Evolutionary conservation across 768 basidiomycete species (phyloP).

Genomic region (Candolleomyces eurysporus): DNA sequence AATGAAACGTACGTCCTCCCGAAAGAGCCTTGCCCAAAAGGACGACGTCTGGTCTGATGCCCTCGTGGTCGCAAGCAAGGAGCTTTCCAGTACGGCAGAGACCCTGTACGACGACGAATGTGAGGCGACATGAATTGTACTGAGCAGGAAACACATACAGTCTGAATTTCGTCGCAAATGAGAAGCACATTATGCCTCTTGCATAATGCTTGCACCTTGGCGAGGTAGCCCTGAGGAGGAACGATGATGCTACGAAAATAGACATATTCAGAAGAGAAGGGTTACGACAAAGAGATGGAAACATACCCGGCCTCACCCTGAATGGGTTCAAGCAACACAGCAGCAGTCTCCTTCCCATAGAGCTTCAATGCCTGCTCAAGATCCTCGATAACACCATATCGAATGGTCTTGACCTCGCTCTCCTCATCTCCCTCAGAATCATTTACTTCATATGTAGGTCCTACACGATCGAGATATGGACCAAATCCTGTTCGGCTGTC

Average conservation of each 20-base stretch:
- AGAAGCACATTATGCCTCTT: conserved; percentile 91
- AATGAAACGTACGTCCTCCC: conserved; percentile 70
- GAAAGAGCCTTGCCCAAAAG: conserved; percentile 96
- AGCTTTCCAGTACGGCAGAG: conserved; percentile 92
- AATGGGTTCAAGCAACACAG: conserved; percentile 95
- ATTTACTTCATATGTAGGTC: conserved; percentile 58
- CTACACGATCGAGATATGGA: conserved; percentile 84
- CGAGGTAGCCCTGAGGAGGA: conserved; percentile 84
- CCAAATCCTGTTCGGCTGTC: conserved; percentile 87
- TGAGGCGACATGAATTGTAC: background rate
- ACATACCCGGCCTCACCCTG: conserved; percentile 97
- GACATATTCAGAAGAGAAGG: conserved; percentile 4
- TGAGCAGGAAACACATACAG: conserved; percentile 42
- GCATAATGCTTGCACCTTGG: conserved; percentile 76
- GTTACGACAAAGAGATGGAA: background rate
- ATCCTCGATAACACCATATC: conserved; percentile 82
- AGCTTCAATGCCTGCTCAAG: conserved; percentile 77
- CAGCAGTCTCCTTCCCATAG: conserved; percentile 82
- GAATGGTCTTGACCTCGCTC: conserved; percentile 56
- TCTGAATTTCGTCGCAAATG: conserved; percentile 98
- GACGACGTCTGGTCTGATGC: conserved; percentile 86
- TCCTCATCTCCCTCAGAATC: conserved; percentile 35
- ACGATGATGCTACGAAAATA: conserved; percentile 72
- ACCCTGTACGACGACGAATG: conserved; percentile 46
- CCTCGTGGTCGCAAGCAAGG: conserved; percentile 87